Conservation (phyloP, 306 rosid species). For the Acacia acuminata region DNA sequence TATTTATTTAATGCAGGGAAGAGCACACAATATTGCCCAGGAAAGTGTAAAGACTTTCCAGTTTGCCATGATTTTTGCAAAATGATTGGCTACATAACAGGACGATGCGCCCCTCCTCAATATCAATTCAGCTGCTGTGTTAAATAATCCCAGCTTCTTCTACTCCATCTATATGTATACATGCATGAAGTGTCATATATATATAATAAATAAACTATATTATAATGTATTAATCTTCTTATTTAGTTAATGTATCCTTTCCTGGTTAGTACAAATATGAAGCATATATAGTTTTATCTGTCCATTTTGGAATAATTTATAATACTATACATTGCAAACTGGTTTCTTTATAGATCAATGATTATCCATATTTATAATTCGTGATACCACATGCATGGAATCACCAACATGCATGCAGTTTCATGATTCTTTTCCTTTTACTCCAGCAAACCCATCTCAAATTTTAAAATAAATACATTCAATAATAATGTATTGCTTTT, state of each 20-base stretch:
- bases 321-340: too few species aligned
- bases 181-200: not conserved
- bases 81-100: not conserved
- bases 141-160: not conserved
- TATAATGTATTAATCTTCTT: not conserved
- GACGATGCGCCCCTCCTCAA: not conserved
- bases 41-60: not conserved
- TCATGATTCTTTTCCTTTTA: too few species aligned
- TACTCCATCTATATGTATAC: too few species aligned
- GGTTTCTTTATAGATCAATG: too few species aligned
- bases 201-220: not conserved
- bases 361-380: too few species aligned
- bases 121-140: constrained; percentile 3
- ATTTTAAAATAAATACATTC: too few species aligned
- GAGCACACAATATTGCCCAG: not conserved
- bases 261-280: not conserved
- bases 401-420: too few species aligned
- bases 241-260: not conserved
- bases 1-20: not conserved
- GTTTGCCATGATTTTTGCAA: not conserved
- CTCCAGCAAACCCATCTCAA: too few species aligned
- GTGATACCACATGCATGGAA: too few species aligned
- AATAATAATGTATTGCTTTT: too few species aligned
- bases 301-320: too few species aligned
- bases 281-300: not conserved